These are phyloP conservation scores for Suillus bovinus DNA, from an alignment of 768 basidiomycete genomes.

Conservation along the genomic window DNA sequence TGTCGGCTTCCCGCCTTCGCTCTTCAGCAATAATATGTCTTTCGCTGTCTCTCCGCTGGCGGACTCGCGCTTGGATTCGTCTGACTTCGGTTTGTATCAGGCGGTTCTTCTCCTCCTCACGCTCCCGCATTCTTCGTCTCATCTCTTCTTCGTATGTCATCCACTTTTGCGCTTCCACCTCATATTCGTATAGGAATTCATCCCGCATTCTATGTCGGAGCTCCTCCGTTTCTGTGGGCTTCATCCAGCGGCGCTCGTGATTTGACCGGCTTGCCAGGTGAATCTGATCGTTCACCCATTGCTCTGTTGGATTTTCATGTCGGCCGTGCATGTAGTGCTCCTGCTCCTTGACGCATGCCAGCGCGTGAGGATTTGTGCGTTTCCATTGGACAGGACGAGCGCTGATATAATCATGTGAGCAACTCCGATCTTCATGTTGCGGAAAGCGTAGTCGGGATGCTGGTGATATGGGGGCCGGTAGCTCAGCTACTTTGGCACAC, in stretches of 20 bases:
- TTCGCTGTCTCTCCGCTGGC: conserved; percentile 51
- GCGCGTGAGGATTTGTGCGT: conserved; percentile 30
- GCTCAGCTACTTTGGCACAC: conserved; percentile 26
- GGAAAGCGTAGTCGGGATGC: conserved; percentile 24
- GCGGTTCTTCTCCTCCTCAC: conserved; percentile 41
- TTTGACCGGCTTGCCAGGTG: conserved; percentile 35
- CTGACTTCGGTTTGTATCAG: conserved; percentile 55
- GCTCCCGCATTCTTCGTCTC: conserved; percentile 45
- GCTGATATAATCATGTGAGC: conserved; percentile 16
- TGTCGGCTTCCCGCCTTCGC: conserved; percentile 36
- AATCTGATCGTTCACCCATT: conserved; percentile 64
- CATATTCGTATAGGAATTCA: conserved; percentile 52
- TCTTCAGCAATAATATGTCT: conserved; percentile 49
- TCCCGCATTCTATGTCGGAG: conserved; percentile 48
- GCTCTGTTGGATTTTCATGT: conserved; percentile 53
- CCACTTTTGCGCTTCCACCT: conserved; percentile 52
- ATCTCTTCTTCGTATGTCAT: conserved; percentile 51
- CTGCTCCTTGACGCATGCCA: conserved; percentile 52
- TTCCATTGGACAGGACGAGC: conserved; percentile 25
- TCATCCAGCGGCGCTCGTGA: conserved; percentile 22
- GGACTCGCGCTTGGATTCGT: conserved; percentile 53
- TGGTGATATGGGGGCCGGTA: conserved; percentile 13
- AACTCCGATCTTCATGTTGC: conserved; percentile 18
- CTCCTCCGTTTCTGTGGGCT: conserved; percentile 29
- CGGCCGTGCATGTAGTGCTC: conserved; percentile 44